Base-by-base conservation (phyloP, 2,329 filamentous ascomycete genomes). In the Teratosphaeria viscida region DNA sequence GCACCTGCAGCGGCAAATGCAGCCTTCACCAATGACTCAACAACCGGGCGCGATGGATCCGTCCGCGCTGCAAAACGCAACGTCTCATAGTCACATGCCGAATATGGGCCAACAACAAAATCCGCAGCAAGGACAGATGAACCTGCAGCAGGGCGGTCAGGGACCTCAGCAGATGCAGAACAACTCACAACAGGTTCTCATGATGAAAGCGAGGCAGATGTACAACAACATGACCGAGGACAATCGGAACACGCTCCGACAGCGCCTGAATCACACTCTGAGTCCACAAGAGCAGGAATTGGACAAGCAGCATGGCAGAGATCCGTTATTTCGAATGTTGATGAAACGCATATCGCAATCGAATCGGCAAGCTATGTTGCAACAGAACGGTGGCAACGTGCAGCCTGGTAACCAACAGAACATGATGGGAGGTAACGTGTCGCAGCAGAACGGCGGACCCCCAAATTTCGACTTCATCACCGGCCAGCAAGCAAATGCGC, bases 401-500 rank as follows among this genome's bases (percentile, higher is more conserved):
- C 49, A 60, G 19, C 73, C 74, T 68, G 69, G 64, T 26, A 74
- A 74, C 62, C 70, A 66, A 2, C 72, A 74, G 68, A 73, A 29
- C 55, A 71, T 60, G 65, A 69, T 58, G 69, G 74, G 63, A 73
- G 76, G 64, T 26, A 64, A 62, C 57, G 49, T 58, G 27, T 55
- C 58, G 49, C 68, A 68, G 59, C 73, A 72, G 32, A 74, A 75
- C 56, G 71, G 74, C 62, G 71, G 73, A 39, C 77, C 77, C 60
- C 56, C 63, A 26, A 63, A 59, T 23, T 66, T 79, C 58, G 76
- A 79, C 63, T 77, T 85, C 63, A 78, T 85, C 47, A 76, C 83
- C 59, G 81, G 79, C 32, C 83, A 85, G 65, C 84, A 86, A 71
- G 80, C 79, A 49, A 83, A 84, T 63, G 83, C 82, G n/a, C 71